Evolutionary conservation across 176 grass and related monocot genomes (phyloP), one percentile per base, ranked within the genome.

Genomic region (Triticum dicoccoides): DNA sequence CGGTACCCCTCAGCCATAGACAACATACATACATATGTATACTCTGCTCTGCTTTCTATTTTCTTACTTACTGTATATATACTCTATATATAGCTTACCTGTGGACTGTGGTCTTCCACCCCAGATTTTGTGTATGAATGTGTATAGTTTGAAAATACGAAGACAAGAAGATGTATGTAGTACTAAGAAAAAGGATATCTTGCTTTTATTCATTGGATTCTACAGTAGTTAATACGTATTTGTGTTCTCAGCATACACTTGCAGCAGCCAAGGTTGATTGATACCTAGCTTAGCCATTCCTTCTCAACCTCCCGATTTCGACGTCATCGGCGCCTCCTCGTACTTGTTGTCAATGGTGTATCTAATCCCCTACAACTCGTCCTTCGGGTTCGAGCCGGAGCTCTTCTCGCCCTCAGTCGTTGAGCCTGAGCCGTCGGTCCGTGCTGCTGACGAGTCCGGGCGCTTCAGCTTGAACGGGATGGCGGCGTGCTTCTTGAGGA

Each of bases 391-490:
- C 27, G 66, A 34, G 21, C 52, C 75, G 14, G 52, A 79, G 12
- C 66, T 84, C 56, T 75, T 80, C 18, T 84, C 83, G 4, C 73
- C 29, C 35, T 61, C 71, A 1, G 86, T 39, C 3, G 52, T 17
- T 5, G 49, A 58, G 73, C 21, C 12, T 3, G 86, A 2, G 23
- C 23, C 61, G 61, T 88, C 64, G 0, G 84, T 45, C 66, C 67
- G 89, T 9, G 30, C 45, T 8, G 42, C 87, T 9, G 89, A 86
- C 20, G 87, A 78, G 35, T 80, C 73, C 3, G 82, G 79, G 69
- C 75, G 89, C 86, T 94, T 92, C 64, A 98, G 85, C 84, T 94
- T 98, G 91, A 98, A 98, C 18, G 91, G 91, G 74, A 98, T 94
- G 9, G 91, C n/a, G 32, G 96, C 93, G 45, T 98, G 88, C 80